Base-by-base conservation (phyloP, 2,329 filamentous ascomycete species). In the Exutisphaerella laricina region DNA sequence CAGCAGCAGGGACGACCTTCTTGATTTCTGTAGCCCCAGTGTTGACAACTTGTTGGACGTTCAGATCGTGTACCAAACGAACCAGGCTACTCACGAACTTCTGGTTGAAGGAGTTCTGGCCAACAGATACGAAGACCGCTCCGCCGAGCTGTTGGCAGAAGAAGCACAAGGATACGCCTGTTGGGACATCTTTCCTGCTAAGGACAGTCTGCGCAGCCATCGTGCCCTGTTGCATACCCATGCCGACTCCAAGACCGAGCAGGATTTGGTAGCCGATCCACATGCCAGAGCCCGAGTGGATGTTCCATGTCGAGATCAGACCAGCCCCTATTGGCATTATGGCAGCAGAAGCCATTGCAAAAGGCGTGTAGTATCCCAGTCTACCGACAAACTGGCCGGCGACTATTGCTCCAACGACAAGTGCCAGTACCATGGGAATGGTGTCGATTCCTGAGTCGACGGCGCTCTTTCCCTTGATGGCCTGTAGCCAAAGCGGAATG, bases 251-350 rank as follows among this genome's bases (percentile, higher is more conserved):
- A 3, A 66, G 56, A 14, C 71, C 73, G 3, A 64, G 45, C 2
- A 75, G 46, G 4, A 70, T 59, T 41, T 75, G 69, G 53, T 68
- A 75, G 6, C 71, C 72, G 16, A 73, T 67, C 71, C 71, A 75
- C 20, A 61, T 58, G 2, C 50, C 57, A 1, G 59, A 55, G 0
- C 62, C 49, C 2, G 71, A 66, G 28, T 52, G 46, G 0, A 64
- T 50, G n/a, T 63, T 58, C 3, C 70, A 60, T 0, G 66, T 70
- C 34, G 61, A 69, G 13, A 74, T 48, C 4, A 74, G 59, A 4
- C 71, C 72, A 17, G 56, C 56, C 10, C 68, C 69, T 26, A 72
- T 63, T 3, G 66, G 50, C 61, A 68, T 69, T 44, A 71, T 43
- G 10, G 68, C 50, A 1, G 61, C 60, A 1, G 45, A 41, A 8